Base-by-base conservation (phyloP, 208 protist species). In the Endotrypanum monterogeii region DNA sequence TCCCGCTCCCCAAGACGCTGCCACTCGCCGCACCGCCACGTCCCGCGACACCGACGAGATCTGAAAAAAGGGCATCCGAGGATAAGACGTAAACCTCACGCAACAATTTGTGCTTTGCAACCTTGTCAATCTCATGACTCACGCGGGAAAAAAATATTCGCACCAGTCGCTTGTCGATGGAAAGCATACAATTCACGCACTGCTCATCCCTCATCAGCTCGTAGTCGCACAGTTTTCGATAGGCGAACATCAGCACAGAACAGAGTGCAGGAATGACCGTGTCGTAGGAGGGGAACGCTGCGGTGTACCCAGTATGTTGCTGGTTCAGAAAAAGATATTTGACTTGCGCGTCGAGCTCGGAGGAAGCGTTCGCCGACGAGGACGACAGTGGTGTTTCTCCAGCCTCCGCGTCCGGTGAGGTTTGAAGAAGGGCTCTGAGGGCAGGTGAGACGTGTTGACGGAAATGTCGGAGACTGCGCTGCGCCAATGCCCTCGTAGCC, bases 161-260 rank as follows among this genome's bases (percentile, higher is more conserved):
- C 69, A 88, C 75, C 4, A 95, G 55, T 30, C 79, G 78, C 73
- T 84, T 86, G 78, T 95, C 90, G 81, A 93, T 88, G n/a, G 84
- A 87, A 12, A 95, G 75, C 44, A 92, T 74, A 61, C 85, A 82
- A 61, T 79, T 83, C 48, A 86, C 75, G 23, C 57, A 73, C 28
- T 83, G 82, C 18, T 82, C 79, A 61, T 80, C 71, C 8, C 32
- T 50, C 68, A 88, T 72, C 46, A 86, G 35, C 51, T 93, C 86
- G 68, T 92, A 91, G 74, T 95, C 88, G 56, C 86, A 86, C 32
- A 95, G 71, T 18, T 84, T 78, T 32, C 85, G 84, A 70, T 93
- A 95, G n/a, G 80, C 78, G 41, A 88, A 80, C 46, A 82, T 87
- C 8, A 95, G 78, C 12, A 87, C 72, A 0, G 80, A 74, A 72